Base-by-base conservation (phyloP, 164 flowering plant species). In the Echeveria elegans region DNA sequence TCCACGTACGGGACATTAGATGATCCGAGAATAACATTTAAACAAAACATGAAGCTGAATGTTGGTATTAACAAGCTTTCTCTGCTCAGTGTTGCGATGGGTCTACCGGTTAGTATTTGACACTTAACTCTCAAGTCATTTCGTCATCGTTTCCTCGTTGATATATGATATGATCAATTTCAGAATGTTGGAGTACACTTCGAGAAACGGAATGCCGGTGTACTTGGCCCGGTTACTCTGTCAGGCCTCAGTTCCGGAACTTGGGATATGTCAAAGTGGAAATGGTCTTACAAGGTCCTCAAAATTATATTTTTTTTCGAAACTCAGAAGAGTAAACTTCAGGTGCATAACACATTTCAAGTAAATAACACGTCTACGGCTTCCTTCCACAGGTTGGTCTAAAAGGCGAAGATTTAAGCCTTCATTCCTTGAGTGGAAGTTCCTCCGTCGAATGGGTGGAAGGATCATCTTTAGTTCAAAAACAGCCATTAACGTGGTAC, bases 121-220 rank as follows among this genome's bases (percentile, higher is more conserved):
- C 31, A 70, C 32, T 68, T 45, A n/a, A 15, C 23, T 8, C 18
- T 21, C 6, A 52, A 15, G 26, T 3, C 30, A 8, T n/a, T 48
- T 16, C 63, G n/a, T 63, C 29, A 28, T 68, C 41, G 36, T 41
- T 10, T 2, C n/a, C n/a, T n/a, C n/a, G n/a, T n/a, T n/a, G n/a
- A n/a, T n/a, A n/a, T n/a, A n/a, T n/a, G n/a, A n/a, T n/a, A 36
- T 67, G 38, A 58, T 73, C n/a, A 40, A 56, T 60, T 66, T 69
- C 77, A 95, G 99, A 95, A 95, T 77, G 82, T 92, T 31, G 99
- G 97, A 1, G 64, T 73, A n/a, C 92, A 88, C 72, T 92, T 79
- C 72, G 99, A 95, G 80, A 78, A 82, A 41, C 86, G 95, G 96
- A 88, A 95, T 77, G 83, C 90, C 63, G 99, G 99, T 45, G 90